Evolutionary conservation across 116 monocot species (phyloP).

Genomic region (Zostera marina): DNA sequence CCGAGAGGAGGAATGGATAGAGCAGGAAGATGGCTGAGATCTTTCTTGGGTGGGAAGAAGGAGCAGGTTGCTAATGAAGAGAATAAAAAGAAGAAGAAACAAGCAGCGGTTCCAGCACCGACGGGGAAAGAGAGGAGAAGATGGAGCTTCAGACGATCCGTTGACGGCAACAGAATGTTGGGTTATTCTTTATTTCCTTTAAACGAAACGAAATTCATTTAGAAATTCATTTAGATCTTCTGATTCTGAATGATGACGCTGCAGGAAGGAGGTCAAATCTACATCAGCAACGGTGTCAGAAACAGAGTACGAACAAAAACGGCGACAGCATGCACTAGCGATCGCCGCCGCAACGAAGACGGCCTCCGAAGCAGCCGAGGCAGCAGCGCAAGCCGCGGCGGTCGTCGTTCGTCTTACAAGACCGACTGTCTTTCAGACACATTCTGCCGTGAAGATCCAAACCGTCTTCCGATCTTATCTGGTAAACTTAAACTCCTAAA

Average conservation of each 20-base stretch:
- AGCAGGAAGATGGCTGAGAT: conserved; percentile 57
- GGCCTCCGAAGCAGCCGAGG: conserved; percentile 39
- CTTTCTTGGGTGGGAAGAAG: conserved; percentile 46
- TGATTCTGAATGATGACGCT: background rate
- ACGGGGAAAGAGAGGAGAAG: conserved; percentile 43
- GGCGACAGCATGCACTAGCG: conserved; percentile 37
- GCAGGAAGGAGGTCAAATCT: conserved; percentile 15
- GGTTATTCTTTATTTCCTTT: background rate
- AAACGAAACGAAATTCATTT: background rate
- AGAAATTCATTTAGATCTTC: background rate
- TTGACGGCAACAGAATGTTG: background rate
- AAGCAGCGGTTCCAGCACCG: conserved; percentile 6
- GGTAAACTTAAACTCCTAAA: conserved; percentile 17
- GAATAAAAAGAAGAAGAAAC: conserved; percentile 8
- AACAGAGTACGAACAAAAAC: conserved; percentile 30
- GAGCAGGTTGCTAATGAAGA: conserved; percentile 26
- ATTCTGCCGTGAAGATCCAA: conserved; percentile 62
- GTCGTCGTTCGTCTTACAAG: conserved; percentile 24
- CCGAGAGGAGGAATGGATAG: conserved; percentile 30
- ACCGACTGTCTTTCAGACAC: conserved; percentile 19
- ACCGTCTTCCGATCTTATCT: conserved; percentile 54
- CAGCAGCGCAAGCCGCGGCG: conserved; percentile 40
- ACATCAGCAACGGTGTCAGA: conserved; percentile 4
- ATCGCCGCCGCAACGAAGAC: conserved; percentile 45
- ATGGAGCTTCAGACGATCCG: conserved; percentile 67